Evolutionary conservation across 1,284 basidiomycete species (phyloP).

Genomic region (Chalciporus sp.): DNA sequence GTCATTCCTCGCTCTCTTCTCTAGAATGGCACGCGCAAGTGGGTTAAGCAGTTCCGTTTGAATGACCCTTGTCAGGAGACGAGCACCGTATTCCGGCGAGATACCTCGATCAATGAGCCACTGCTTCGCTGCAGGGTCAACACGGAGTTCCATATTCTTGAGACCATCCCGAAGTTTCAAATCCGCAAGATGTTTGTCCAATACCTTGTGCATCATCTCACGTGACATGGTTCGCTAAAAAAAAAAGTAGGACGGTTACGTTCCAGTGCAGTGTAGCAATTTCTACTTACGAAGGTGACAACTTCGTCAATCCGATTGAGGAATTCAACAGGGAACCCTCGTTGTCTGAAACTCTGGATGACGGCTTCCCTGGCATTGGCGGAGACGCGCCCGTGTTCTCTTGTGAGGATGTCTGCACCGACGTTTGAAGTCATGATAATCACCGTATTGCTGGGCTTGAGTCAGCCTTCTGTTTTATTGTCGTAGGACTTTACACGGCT

Average conservation of each 20-base stretch:
- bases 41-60: slow-evolving; percentile 12
- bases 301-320: slow-evolving; percentile 14
- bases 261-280: not conserved
- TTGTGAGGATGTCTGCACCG: slow-evolving; percentile 4
- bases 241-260: not conserved
- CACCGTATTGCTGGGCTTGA: slow-evolving; percentile 11
- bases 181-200: not conserved
- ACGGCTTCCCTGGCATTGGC: not conserved
- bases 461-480: too few relatives aligned
- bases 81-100: slow-evolving; percentile 11
- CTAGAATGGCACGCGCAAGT: slow-evolving; percentile 15
- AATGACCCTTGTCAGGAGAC: slow-evolving; percentile 12
- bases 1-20: too few relatives aligned
- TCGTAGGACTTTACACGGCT: too few relatives aligned
- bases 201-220: not conserved
- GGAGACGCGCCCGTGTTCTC: not conserved
- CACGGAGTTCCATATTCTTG: slow-evolving; percentile 1
- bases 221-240: not conserved
- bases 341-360: not conserved
- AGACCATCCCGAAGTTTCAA: slow-evolving; percentile 5
- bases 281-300: slow-evolving; percentile 10
- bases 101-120: slow-evolving; percentile 10
- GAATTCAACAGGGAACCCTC: slow-evolving; percentile 6
- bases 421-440: slow-evolving; percentile 16
- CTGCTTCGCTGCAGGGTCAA: not conserved